Evolutionary conservation across 2,329 filamentous ascomycete genomes (phyloP).

Genomic region (Leptographium flavum): DNA sequence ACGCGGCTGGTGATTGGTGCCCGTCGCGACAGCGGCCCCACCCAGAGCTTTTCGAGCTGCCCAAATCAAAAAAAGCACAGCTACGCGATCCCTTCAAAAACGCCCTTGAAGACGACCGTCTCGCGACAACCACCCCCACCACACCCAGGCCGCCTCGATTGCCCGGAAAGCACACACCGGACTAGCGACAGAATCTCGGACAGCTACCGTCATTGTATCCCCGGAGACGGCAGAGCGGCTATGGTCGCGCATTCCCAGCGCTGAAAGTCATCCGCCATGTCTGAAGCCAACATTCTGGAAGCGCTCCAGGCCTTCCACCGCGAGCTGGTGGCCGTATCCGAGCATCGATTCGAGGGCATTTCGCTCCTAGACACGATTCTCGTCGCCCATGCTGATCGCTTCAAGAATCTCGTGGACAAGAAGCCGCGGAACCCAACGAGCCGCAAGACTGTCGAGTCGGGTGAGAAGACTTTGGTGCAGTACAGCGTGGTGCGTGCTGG

Average conservation of each 20-base stretch:
- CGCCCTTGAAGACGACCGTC: neutral
- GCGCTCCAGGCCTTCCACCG: slow-evolving; percentile 73
- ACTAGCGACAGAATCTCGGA: neutral
- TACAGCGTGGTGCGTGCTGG: neutral
- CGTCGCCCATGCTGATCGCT: slow-evolving; percentile 49
- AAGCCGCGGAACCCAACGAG: slow-evolving; percentile 61
- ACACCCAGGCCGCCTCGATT: neutral
- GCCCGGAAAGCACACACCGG: neutral
- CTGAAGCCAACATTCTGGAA: slow-evolving; percentile 57
- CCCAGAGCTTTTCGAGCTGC: slow-evolving; percentile 9
- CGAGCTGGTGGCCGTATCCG: slow-evolving; percentile 64
- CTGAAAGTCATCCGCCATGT: slow-evolving; percentile 40
- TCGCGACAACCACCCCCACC: neutral
- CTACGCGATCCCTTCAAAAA: slow-evolving; percentile 7
- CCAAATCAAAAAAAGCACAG: slow-evolving; percentile 6
- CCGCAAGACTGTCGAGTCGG: slow-evolving; percentile 54
- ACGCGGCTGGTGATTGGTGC: slow-evolving; percentile 3
- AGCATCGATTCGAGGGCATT: slow-evolving; percentile 46
- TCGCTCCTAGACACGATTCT: slow-evolving; percentile 60
- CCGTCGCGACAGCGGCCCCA: slow-evolving; percentile 1
- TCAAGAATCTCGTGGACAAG: slow-evolving; percentile 61
- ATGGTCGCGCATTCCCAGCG: slow-evolving; percentile 9
- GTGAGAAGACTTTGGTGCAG: slow-evolving; percentile 24
- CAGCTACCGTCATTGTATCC: neutral
- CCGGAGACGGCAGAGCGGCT: neutral